phyloP scores from a whole-genome alignment of 2,329 filamentous ascomycete species.

The Aspergillus sergii region DNA sequence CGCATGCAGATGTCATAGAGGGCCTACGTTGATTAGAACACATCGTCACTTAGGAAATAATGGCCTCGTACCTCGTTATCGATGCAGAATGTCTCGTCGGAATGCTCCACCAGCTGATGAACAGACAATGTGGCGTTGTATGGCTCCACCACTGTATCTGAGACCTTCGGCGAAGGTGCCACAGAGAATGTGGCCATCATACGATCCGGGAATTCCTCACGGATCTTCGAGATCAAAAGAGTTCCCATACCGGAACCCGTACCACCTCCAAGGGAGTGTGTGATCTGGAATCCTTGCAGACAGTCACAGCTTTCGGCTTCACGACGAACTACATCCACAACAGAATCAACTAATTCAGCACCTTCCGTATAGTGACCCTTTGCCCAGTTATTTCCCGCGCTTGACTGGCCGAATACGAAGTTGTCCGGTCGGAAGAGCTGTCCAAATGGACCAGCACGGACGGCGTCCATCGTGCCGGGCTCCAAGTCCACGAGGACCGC shows the following conservation, averaged over 20 bases:
- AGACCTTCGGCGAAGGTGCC: slow-evolving; percentile 98
- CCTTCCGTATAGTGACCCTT: slow-evolving; percentile 99
- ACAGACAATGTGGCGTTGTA: slow-evolving; percentile 99
- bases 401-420: slow-evolving; percentile 99
- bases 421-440: slow-evolving; percentile 99
- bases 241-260: slow-evolving; percentile 99
- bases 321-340: slow-evolving; percentile 96
- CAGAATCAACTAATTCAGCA: slow-evolving; percentile 97
- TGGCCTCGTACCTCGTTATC: slow-evolving; percentile 77
- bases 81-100: slow-evolving; percentile 99
- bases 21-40: slow-evolving; percentile 54
- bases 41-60: background rate
- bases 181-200: slow-evolving; percentile 99
- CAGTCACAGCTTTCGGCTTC: slow-evolving; percentile 99
- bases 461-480: slow-evolving; percentile 99
- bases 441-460: slow-evolving; percentile 96
- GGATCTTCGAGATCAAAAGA: slow-evolving; percentile 99
- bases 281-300: slow-evolving; percentile 99
- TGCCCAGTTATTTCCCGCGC: slow-evolving; percentile 99
- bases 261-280: slow-evolving; percentile 99
- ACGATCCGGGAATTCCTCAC: slow-evolving; percentile 99
- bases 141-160: slow-evolving; percentile 98
- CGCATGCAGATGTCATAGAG: slow-evolving; percentile 99
- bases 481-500: slow-evolving; percentile 99
- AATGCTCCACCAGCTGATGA: slow-evolving; percentile 99